Evolutionary conservation across 2,329 filamentous ascomycete species (phyloP).

Genomic region (Neopestalotiopsis sp.): DNA sequence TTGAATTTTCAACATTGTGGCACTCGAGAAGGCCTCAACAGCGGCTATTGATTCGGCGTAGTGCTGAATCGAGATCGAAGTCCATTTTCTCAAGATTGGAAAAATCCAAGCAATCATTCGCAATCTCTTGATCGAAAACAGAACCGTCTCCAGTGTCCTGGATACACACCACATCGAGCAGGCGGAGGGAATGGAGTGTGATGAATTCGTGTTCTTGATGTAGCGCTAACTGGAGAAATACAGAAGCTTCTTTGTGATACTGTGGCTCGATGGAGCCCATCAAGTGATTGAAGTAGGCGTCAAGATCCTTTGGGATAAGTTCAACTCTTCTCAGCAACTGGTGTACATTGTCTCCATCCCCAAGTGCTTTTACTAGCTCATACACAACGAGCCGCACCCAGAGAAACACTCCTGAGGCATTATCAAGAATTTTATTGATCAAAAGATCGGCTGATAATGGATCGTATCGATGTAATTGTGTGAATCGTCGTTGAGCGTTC

Average conservation of each 20-base stretch:
- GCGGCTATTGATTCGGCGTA: too few relatives aligned
- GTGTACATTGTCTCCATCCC: not conserved
- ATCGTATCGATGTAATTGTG: too few relatives aligned
- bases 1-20: too few relatives aligned
- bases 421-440: fast-evolving
- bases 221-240: not conserved
- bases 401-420: not conserved
- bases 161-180: not conserved
- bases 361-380: not conserved
- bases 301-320: not conserved
- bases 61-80: not conserved
- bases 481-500: not conserved
- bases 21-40: too few relatives aligned
- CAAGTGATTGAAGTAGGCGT: not conserved
- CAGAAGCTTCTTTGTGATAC: not conserved
- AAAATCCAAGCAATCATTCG: not conserved
- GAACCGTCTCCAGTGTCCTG: not conserved
- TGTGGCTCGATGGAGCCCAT: not conserved
- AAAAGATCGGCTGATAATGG: not conserved
- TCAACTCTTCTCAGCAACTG: not conserved
- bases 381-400: not conserved
- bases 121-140: fast-evolving
- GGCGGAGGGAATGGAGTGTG: not conserved
- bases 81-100: not conserved
- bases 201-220: not conserved